Base-by-base conservation (phyloP, 768 basidiomycete genomes). In the Russula emetica region DNA sequence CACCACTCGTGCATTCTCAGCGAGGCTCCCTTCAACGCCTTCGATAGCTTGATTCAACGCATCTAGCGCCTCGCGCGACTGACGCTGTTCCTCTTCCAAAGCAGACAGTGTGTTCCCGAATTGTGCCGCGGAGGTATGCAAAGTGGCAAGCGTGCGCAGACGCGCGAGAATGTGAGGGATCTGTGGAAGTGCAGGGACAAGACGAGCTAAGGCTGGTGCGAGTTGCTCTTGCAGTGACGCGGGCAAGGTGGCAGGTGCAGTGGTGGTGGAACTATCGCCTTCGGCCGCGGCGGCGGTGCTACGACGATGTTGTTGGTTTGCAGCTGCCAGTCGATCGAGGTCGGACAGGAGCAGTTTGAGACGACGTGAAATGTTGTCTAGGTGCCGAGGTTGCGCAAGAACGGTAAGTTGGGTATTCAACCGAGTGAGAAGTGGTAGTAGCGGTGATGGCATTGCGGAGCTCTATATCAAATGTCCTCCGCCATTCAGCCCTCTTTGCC, bases 301-400 rank as follows among this genome's bases (percentile, higher is more conserved):
- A 81, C 47, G 73, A 71, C 76, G 79, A 7, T 73, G 72, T 49
- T 72, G 74, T 44, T 70, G 70, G 67, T 71, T 75, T 55, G 74
- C 44, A 61, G 73, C 49, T 38, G 87, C 85, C 5, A 84, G 82
- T 34, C 95, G 87, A 55, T 98, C 96, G 56, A 99, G 83, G 74
- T 99, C 97, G 1, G 94, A 88, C 16, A 96, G 80, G 20, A 98
- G 83, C 9, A 98, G 78, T 71, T 98, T 99, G 65, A 98, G 83
- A 5, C 96, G 87, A 5, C 96, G 85, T 2, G 95, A 95, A 66
- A 98, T 90, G 13, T 93, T 90, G 74, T 99, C 97, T 55, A 98
- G 87, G 71, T 98, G 94, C 18, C 95, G 86, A 0, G 97, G 96
- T 76, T 98, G 94, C 0, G 96, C 92, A 52, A 99, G 85, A 18